phyloP scores from a whole-genome alignment of 2,329 filamentous ascomycete species.

The Fonsecaea multimorphosa region DNA sequence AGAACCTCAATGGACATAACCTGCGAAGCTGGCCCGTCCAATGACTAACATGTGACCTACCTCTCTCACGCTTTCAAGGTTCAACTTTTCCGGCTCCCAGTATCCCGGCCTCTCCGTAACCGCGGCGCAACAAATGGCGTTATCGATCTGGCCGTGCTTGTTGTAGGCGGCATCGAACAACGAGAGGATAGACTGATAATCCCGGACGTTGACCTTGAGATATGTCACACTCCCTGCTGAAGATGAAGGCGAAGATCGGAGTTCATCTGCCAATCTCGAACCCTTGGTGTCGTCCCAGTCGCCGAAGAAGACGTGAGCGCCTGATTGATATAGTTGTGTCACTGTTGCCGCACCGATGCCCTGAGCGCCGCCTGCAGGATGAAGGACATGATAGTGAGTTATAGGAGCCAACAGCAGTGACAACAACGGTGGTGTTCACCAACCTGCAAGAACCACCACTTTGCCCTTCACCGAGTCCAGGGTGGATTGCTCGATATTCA shows the following conservation, averaged over 20 bases:
- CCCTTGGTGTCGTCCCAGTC: conserved; percentile 44
- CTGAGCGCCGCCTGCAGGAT: conserved; percentile 44
- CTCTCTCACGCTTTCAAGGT: conserved; percentile 33
- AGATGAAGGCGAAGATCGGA: conserved; percentile 12
- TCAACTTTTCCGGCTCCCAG: conserved; percentile 34
- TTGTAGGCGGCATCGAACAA: conserved; percentile 56
- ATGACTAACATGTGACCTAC: neutral
- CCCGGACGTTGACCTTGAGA: conserved; percentile 49
- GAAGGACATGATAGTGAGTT: neutral
- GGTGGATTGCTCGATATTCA: conserved; percentile 25
- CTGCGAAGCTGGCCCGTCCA: neutral
- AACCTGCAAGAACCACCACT: conserved; percentile 35
- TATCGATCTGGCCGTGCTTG: conserved; percentile 54
- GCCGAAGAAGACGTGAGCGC: conserved; percentile 54
- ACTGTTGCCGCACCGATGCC: conserved; percentile 55
- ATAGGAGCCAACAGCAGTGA: neutral
- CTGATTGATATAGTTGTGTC: conserved; percentile 46
- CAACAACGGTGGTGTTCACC: neutral
- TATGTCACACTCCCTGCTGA: conserved; percentile 35
- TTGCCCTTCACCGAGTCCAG: conserved; percentile 32
- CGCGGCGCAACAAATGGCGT: conserved; percentile 57
- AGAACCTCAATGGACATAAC: neutral
- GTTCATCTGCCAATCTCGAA: conserved; percentile 37
- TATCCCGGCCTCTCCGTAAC: conserved; percentile 48
- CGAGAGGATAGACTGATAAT: conserved; percentile 53